phyloP scores from a whole-genome alignment of 768 basidiomycete genomes.

The Auriscalpium orientale region DNA sequence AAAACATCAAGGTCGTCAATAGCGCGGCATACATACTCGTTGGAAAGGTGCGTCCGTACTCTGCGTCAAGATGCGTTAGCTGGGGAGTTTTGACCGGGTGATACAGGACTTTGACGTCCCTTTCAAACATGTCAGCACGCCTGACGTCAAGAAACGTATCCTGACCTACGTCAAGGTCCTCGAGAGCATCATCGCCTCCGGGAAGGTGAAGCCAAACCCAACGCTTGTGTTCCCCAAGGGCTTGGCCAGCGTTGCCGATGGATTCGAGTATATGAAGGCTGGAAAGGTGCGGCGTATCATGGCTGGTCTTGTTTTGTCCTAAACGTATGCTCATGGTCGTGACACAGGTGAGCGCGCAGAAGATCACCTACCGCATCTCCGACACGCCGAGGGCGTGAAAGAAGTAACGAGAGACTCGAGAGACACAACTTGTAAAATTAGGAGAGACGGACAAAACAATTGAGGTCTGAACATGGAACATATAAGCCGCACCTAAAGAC shows the following conservation, averaged over 20 bases:
- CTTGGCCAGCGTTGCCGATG: constrained; percentile 6
- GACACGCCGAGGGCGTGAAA: constrained; percentile 1
- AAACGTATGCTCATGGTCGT: not conserved
- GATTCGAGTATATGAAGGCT: constrained; percentile 12
- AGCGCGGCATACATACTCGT: not conserved
- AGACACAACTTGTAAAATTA: too few species aligned
- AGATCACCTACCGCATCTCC: constrained; percentile 7
- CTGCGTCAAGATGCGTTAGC: not conserved
- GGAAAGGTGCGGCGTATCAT: constrained; percentile 3
- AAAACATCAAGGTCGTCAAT: not conserved
- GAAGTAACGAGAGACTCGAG: too few species aligned
- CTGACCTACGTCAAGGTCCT: not conserved
- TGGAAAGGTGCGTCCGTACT: constrained; percentile 3
- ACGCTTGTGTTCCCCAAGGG: constrained; percentile 4
- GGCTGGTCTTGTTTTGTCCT: too few species aligned
- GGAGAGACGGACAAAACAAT: too few species aligned
- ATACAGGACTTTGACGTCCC: not conserved
- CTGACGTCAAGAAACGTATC: not conserved
- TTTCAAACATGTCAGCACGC: not conserved
- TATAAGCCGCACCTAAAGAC: too few species aligned
- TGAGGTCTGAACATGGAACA: too few species aligned
- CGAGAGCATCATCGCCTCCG: constrained; percentile 2
- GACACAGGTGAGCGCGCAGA: constrained; percentile 8
- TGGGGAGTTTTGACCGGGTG: not conserved
- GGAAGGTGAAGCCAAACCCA: constrained; percentile 7